Conservation (phyloP, 176 grass and related monocot genomes). For the Musa itinerans region DNA sequence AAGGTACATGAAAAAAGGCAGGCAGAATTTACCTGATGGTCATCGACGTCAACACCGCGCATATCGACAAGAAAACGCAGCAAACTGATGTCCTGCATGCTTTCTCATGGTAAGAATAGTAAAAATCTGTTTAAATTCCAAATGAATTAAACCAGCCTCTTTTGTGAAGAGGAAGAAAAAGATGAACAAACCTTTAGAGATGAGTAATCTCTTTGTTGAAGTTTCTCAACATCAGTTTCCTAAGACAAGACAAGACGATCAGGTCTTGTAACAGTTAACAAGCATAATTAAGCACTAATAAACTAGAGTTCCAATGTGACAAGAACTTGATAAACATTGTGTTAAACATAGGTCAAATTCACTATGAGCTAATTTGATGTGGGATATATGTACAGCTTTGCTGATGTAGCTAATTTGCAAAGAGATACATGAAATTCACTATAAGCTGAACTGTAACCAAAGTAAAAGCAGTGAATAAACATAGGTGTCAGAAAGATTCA, state of each 20-base stretch:
- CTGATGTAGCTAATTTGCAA: not conserved
- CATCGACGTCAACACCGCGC: slow-evolving; percentile 84
- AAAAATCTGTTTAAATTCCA: not conserved
- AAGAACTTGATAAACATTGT: not conserved
- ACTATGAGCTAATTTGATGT: too few species aligned
- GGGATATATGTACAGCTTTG: too few species aligned
- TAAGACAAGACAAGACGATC: slow-evolving; percentile 19
- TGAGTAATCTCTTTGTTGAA: slow-evolving; percentile 94
- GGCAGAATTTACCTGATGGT: slow-evolving; percentile 55
- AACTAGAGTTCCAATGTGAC: not conserved
- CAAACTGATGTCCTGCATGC: slow-evolving; percentile 77
- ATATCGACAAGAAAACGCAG: slow-evolving; percentile 97
- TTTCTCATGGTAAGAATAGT: not conserved
- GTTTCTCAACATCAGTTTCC: slow-evolving; percentile 96
- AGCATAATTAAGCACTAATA: not conserved
- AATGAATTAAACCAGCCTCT: not conserved
- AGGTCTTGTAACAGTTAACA: not conserved
- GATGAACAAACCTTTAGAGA: slow-evolving; percentile 62
- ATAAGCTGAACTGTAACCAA: too few species aligned
- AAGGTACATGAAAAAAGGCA: not conserved
- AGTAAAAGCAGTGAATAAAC: too few species aligned
- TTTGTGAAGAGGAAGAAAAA: not conserved
- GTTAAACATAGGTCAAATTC: not conserved
- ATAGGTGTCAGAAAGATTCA: too few species aligned
- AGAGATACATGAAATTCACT: slow-evolving; percentile 4